Base-by-base conservation (phyloP, 352 stramenopile genomes). In the Globisporangium okanoganense region DNA sequence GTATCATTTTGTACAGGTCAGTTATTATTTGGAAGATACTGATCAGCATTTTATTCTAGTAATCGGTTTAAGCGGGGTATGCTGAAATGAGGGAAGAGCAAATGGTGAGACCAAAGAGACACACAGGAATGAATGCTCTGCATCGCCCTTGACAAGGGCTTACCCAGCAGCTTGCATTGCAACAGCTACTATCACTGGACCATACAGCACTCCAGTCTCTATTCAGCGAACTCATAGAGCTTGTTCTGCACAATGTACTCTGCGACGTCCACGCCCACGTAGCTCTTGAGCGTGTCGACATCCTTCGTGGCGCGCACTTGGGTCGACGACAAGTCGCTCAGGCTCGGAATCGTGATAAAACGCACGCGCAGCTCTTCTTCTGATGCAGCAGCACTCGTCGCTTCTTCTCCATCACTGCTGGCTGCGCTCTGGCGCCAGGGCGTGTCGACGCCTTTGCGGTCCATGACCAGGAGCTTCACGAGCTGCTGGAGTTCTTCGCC, bases 321-420 rank as follows among this genome's bases (percentile, higher is more conserved):
- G 18, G 87, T 95, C 22, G 86, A 95, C 10, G 87, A 95, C 52
- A 90, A 66, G 58, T 94, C 82, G 64, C 66, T 82, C 24, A 96
- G 65, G 14, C 66, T 63, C 0, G 85, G 83, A 35, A 94, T 68
- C 20, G 74, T 63, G 14, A 90, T 61, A 48, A 87, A 85, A 35
- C 59, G 70, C 33, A 92, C 73, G 50, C 71, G 65, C 9, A 1
- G 36, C 36, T 43, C 36, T 14, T 43, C 35, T 40, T 68, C 52
- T 10, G 33, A 55, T 9, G 41, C 40, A 27, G 1, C 41, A 18
- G 54, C 58, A 1, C 10, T n/a, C 5, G 38, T 16, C 22, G 25
- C 48, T 2, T 8, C 27, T 27, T 20, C 25, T 3, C 0, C 25
- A 9, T 13, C 33, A 51, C 24, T 62, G 2, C 1, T 59, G 25